Conservation (phyloP, 176 grass and related monocot genomes). For the Zoysia japonica region DNA sequence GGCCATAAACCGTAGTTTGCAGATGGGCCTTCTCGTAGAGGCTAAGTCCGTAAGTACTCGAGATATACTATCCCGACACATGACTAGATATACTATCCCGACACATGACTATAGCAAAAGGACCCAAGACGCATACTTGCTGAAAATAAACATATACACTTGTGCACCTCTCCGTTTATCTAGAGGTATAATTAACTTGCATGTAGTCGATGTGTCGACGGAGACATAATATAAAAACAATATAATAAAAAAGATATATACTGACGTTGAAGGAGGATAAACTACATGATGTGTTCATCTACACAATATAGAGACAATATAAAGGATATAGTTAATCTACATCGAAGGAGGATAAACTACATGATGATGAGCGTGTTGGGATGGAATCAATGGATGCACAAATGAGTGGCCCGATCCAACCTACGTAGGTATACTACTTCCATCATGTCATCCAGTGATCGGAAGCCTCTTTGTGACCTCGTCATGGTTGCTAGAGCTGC, state of each 20-base stretch:
- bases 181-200: background rate
- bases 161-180: slow-evolving; percentile 11
- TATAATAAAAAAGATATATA: background rate
- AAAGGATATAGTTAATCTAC: slow-evolving; percentile 1
- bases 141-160: slow-evolving; percentile 1
- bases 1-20: no score
- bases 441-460: background rate
- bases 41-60: no score
- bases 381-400: background rate
- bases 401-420: background rate
- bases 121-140: background rate
- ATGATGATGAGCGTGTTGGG: background rate
- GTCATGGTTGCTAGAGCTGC: background rate
- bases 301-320: no score
- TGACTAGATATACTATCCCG: background rate
- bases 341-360: background rate
- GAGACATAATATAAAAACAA: background rate
- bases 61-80: background rate
- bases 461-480: background rate
- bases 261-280: background rate
- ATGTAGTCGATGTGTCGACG: background rate
- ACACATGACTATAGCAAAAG: background rate
- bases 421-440: background rate
- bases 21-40: no score
- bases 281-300: no score